These are phyloP conservation scores for Parastagonospora nodorum DNA, from an alignment of 2,329 filamentous ascomycete genomes.

Conservation along the genomic window DNA sequence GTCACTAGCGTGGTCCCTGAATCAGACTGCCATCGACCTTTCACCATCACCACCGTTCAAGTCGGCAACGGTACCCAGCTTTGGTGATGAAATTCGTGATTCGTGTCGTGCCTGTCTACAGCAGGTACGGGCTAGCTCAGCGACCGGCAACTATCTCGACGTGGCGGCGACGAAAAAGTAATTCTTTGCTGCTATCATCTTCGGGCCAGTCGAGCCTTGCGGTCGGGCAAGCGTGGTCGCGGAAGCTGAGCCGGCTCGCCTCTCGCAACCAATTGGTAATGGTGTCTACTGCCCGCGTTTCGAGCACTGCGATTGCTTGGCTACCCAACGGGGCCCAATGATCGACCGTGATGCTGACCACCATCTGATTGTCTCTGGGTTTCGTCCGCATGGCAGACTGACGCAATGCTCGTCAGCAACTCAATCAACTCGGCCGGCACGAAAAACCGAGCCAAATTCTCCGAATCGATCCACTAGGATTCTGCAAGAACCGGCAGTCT, in stretches of 20 bases:
- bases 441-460: neutral
- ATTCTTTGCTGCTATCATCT: slow-evolving; percentile 5
- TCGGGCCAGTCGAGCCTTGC: slow-evolving; percentile 12
- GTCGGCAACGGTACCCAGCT: neutral
- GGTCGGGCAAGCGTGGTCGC: slow-evolving; percentile 12
- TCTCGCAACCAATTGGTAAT: slow-evolving; percentile 17
- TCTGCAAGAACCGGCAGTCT: slow-evolving; percentile 7
- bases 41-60: neutral
- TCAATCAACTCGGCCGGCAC: neutral
- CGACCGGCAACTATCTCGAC: slow-evolving; percentile 6
- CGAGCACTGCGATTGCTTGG: slow-evolving; percentile 8
- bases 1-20: slow-evolving; percentile 17
- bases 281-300: neutral
- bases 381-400: too few relatives aligned
- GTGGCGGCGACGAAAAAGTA: slow-evolving; percentile 16
- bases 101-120: neutral
- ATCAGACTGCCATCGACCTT: slow-evolving; percentile 10
- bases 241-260: slow-evolving; percentile 25
- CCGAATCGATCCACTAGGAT: slow-evolving; percentile 2
- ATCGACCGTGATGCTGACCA: too few relatives aligned
- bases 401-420: neutral
- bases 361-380: too few relatives aligned
- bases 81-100: neutral
- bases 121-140: neutral
- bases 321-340: too few relatives aligned